Percentiles rank a stretch among this genome's conserved stretches.
phyloP scores from a whole-genome alignment of 2,329 filamentous ascomycete genomes.

The Aureobasidium lini region DNA sequence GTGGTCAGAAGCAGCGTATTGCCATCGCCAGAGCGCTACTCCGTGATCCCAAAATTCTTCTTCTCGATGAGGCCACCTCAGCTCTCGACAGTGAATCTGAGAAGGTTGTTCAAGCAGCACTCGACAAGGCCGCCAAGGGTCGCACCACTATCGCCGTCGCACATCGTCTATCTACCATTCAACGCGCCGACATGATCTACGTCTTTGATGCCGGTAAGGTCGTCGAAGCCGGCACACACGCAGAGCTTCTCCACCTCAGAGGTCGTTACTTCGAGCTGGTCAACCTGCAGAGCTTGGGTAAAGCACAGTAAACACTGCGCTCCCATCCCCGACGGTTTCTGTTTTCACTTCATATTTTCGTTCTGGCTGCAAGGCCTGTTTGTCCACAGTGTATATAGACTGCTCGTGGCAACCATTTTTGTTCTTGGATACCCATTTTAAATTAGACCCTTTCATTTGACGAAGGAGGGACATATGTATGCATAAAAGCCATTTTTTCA shows the following conservation, averaged over 20 bases:
- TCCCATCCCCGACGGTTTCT: background rate
- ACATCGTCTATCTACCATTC: conserved; percentile 84
- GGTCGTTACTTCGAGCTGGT: conserved; percentile 36
- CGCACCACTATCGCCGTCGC: conserved; percentile 78
- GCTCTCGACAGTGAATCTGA: conserved; percentile 67
- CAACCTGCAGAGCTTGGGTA: conserved; percentile 31
- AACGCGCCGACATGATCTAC: conserved; percentile 90
- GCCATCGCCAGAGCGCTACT: conserved; percentile 88
- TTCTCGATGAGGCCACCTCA: conserved; percentile 68
- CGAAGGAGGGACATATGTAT: background rate
- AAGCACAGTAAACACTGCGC: conserved; percentile 15
- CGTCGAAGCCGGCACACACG: conserved; percentile 81
- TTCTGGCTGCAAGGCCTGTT: background rate
- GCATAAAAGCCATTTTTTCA: background rate
- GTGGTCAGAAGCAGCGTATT: conserved; percentile 91
- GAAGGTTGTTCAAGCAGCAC: conserved; percentile 70
- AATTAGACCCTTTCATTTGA: background rate
- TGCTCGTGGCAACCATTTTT: background rate
- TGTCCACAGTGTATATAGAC: background rate
- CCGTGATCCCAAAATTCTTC: conserved; percentile 79
- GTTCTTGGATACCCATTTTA: background rate
- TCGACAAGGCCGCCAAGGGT: conserved; percentile 75
- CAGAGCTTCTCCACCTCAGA: conserved; percentile 32
- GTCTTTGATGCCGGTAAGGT: conserved; percentile 89
- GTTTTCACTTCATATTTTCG: background rate